Base-by-base conservation (phyloP, 345 rosid species). In the Lumnitzera racemosa region DNA sequence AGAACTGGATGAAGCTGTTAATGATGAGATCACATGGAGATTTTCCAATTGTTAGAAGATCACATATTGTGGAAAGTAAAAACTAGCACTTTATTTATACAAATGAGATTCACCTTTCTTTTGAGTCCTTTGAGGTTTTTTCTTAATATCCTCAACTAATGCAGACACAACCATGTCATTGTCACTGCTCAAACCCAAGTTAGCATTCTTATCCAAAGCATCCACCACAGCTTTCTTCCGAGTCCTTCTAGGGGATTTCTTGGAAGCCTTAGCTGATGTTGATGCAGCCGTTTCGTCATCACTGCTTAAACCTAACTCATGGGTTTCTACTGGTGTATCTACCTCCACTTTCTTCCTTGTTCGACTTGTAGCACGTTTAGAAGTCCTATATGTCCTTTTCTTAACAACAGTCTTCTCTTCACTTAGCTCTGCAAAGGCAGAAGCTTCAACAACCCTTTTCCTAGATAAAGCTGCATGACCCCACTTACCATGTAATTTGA, bases 341-440 rank as follows among this genome's bases (percentile, higher is more conserved):
- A 62, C 68, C 11, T 63, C 74, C 23, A 66, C 66, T 82, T 88
- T 86, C 81, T 84, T 91, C 59, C 83, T 72, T 20, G 84, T 73
- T 58, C 75, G 73, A 58, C 80, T 46, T 36, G 80, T 62, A 29
- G 77, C 66, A 56, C 47, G 72, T 67, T 74, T 81, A 62, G 81
- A 51, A 49, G 61, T 65, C 67, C 67, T 77, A 15, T 80, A 27
- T 67, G 84, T 41, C 67, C 69, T 79, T 83, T 74, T 81, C 51
- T 79, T 70, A 0, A 36, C 68, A 55, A 74, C 80, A 13, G 58
- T 82, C 1, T 74, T 84, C 69, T 71, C 78, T 59, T 71, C 91
- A 80, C 52, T 63, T 8, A 66, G 53, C 46, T 68, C 83, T 50
- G 69, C 81, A 59, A 76, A 76, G 68, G 76, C 61, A 51, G 72